Evolutionary conservation across 1,139 yeast species (phyloP).

Genomic region (Yamadazyma mexicana): DNA sequence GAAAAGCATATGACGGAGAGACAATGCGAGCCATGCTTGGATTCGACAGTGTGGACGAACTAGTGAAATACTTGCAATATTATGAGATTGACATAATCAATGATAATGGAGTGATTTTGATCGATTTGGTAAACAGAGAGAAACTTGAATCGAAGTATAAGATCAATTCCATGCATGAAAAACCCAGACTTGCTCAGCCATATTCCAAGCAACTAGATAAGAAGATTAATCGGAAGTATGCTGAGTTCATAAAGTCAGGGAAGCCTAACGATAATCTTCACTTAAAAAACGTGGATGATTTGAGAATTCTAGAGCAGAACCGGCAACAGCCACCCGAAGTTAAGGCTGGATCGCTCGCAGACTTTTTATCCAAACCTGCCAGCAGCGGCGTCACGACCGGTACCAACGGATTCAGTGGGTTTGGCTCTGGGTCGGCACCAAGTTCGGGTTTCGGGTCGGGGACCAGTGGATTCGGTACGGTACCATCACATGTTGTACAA

Average conservation of each 20-base stretch:
- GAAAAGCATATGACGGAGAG: slow-evolving; percentile 59
- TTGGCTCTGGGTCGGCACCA: not conserved
- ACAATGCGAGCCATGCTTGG: slow-evolving; percentile 57
- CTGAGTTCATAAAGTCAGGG: slow-evolving; percentile 41
- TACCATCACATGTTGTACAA: too few relatives aligned
- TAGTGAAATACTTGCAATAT: slow-evolving; percentile 58
- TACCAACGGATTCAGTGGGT: not conserved
- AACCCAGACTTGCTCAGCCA: slow-evolving; percentile 56
- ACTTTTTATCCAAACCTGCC: slow-evolving; percentile 12
- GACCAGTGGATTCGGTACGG: not conserved
- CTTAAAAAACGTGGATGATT: slow-evolving; percentile 4
- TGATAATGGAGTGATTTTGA: slow-evolving; percentile 31
- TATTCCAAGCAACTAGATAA: slow-evolving; percentile 54
- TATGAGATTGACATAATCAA: slow-evolving; percentile 56
- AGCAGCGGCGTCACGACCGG: not conserved
- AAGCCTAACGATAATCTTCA: slow-evolving; percentile 27
- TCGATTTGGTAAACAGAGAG: slow-evolving; percentile 59
- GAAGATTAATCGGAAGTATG: slow-evolving; percentile 34
- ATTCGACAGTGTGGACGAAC: slow-evolving; percentile 58
- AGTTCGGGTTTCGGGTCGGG: not conserved
- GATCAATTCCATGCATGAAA: slow-evolving; percentile 41
- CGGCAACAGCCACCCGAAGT: slow-evolving; percentile 5
- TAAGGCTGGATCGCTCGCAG: slow-evolving; percentile 18
- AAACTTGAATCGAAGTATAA: slow-evolving; percentile 45
- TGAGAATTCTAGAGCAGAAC: slow-evolving; percentile 6